Evolutionary conservation across 2,329 filamentous ascomycete genomes (phyloP), one percentile per base, ranked within the genome.

Genomic region (Bisporella sp.): DNA sequence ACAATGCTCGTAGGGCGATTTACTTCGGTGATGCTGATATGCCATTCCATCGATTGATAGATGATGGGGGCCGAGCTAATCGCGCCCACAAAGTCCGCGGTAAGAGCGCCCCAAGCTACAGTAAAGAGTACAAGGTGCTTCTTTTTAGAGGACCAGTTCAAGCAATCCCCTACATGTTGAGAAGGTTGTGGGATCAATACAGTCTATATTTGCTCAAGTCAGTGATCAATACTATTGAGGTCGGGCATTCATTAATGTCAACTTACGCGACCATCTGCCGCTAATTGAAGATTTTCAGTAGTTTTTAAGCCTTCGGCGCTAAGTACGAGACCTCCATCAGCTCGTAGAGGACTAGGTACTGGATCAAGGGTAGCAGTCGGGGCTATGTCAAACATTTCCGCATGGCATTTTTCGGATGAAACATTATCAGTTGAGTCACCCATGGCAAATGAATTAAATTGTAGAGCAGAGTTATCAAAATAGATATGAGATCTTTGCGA

Each of bases 81-180:
- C 9, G 9, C 13, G 9, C 9, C n/a, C 71, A 70, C 35, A 71
- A 68, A 31, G 33, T 45, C 45, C 13, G 31, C 31, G 29, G 73
- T 68, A 31, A 56, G 48, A 66, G 43, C 43, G 2, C 8, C 9
- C 7, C 9, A 28, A 11, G 21, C 72, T 54, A 73, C 70, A 9
- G 66, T 66, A 21, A 69, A 60, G 12, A 56, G 46, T 12, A 54
- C 45, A 5, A 30, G n/a, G 31, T 53, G 51, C 32, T 55, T 55
- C 41, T 47, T 51, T 9, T 13, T 11, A 45, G 46, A 53, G 13
- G 48, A 41, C 53, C 53, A 55, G 49, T 73, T 75, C 6, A 75
- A 53, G 1, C 73, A 73, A 51, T 76, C 73, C 48, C 73, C 74
- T 0, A 71, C 71, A 37, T 69, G 71, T 53, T 72, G 68, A 11